Base-by-base conservation (phyloP, 2,329 filamentous ascomycete genomes). In the Penicillium sp. region DNA sequence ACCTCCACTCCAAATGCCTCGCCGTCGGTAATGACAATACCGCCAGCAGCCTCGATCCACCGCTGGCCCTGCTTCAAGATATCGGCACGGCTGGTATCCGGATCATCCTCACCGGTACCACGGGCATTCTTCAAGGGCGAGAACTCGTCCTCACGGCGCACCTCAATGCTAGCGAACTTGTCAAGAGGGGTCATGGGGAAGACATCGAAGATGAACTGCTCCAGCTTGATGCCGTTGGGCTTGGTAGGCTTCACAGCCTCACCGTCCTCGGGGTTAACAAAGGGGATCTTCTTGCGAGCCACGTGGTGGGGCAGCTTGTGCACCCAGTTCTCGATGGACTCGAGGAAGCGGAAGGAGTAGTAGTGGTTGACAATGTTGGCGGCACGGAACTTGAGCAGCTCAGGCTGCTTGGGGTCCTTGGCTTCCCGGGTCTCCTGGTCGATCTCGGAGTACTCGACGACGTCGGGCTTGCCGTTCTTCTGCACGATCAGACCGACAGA, bases 341-440 rank as follows among this genome's bases (percentile, higher is more conserved):
- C 90, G 49, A 99, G 85, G 84, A 97, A 98, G 66, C 85, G 81
- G 82, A 93, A 93, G 47, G 92, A 96, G 82, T 99, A 99, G 85
- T 98, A 99, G 84, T 99, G 95, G 83, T 99, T 99, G 80, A 99
- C 95, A 68, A 99, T 99, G 82, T 99, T 99, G 71, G 93, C 95
- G 57, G 95, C 93, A 61, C 95, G 90, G 87, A 96, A 98, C 78
- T 93, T 96, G 73, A 99, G 88, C 53, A 97, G 82, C 57, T 86
- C 88, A 3, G 86, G 81, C 70, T 96, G 88, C 76, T 90, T 90
- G 54, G 88, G 78, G 72, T 99, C 95, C 72, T 88, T 86, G 64
- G 93, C 93, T 78, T 96, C 91, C 57, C 93, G 90, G n/a, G 91
- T 95, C 62, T 86, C 88, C 64, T 85, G 79, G 81, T 96, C 90